A percentile compares a stretch with the other conserved stretches of the same genome.
phyloP scores from a whole-genome alignment of 257 asterid species.

The Petunia axillaris region DNA sequence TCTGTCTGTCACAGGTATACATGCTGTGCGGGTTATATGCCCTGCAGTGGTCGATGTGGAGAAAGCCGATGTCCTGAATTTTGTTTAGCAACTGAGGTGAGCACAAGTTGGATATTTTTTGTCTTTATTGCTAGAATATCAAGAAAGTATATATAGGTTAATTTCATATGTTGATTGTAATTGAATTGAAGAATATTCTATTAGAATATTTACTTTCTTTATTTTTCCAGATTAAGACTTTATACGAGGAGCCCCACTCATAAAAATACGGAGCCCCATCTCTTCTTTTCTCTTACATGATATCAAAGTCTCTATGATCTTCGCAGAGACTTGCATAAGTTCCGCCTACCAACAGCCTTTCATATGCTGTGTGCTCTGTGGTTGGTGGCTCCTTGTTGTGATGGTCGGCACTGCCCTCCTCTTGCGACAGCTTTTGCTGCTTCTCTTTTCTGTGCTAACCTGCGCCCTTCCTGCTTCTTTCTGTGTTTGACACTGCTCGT shows the following conservation, averaged over 20 bases:
- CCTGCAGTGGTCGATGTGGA: slow-evolving; percentile 99
- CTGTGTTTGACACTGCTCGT: not conserved
- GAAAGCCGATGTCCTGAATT: slow-evolving; percentile 96
- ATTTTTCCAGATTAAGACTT: not conserved
- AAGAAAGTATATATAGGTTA: not conserved
- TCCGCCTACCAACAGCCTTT: not conserved
- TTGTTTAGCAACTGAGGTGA: slow-evolving; percentile 99
- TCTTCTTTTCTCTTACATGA: not conserved
- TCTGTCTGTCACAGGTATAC: slow-evolving; percentile 59
- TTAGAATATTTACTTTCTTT: not conserved
- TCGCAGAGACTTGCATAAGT: not conserved
- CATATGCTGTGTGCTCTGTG: not conserved
- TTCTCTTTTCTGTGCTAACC: not conserved
- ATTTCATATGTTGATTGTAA: not conserved
- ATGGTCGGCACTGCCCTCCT: not conserved
- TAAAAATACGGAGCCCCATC: too few species aligned
- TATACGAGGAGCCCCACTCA: not conserved
- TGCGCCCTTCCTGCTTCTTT: not conserved
- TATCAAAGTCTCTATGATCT: not conserved
- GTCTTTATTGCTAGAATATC: not conserved
- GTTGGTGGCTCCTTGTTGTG: not conserved
- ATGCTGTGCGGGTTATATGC: slow-evolving; percentile 99
- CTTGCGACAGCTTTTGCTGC: not conserved
- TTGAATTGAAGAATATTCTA: not conserved
- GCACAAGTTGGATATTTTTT: not conserved